These are phyloP conservation scores for Barnettozyma salicaria DNA, from an alignment of 805 yeast species.

Conservation along the genomic window DNA sequence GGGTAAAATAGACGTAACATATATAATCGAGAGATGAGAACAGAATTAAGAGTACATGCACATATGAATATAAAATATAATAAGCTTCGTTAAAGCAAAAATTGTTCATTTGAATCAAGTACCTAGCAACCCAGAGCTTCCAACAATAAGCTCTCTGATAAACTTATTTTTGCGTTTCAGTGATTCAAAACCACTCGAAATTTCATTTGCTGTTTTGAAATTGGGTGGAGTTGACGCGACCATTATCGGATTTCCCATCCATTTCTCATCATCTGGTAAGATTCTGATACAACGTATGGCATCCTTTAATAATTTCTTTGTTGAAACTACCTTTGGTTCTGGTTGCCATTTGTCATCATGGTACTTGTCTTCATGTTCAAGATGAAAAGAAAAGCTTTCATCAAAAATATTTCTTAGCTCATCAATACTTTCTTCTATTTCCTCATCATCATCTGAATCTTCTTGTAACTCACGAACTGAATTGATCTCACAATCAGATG, in stretches of 20 bases:
- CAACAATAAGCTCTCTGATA: conserved; percentile 10
- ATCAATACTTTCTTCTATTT: conserved; percentile 10
- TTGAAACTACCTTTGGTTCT: conserved; percentile 29
- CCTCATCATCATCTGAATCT: conserved; percentile 16
- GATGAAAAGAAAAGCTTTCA: background rate
- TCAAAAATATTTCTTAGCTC: conserved; percentile 1
- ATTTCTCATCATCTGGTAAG: conserved; percentile 43
- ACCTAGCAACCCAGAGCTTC: conserved; percentile 10
- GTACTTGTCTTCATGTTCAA: conserved; percentile 16
- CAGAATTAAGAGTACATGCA: background rate
- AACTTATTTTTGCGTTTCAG: conserved; percentile 9
- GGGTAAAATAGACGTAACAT: no score
- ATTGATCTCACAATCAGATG: conserved; percentile 15
- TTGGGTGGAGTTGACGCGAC: conserved; percentile 25
- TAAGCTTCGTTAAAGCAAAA: background rate
- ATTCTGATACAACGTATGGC: conserved; percentile 54
- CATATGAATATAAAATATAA: background rate
- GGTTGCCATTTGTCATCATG: conserved; percentile 42
- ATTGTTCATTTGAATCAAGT: background rate
- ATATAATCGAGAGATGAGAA: no score
- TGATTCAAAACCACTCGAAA: background rate
- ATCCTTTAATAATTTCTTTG: conserved; percentile 41
- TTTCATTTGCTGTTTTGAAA: conserved; percentile 8
- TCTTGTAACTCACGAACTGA: conserved; percentile 9
- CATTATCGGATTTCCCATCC: conserved; percentile 41